Conservation (phyloP, 129 eudicot species). For the Tagetes patula region DNA sequence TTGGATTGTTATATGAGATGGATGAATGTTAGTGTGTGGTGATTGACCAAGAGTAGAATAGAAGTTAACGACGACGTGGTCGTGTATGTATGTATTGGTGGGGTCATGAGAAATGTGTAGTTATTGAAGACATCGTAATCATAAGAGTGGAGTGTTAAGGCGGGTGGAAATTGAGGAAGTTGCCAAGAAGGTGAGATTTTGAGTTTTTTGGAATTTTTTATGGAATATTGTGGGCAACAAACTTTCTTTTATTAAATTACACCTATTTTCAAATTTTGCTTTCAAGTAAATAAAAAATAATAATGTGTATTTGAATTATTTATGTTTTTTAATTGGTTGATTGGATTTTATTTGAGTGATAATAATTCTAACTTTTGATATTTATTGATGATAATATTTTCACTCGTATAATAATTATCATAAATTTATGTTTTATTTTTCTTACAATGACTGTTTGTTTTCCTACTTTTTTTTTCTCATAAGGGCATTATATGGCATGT, state of each 20-base stretch:
- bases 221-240: constrained; percentile 13
- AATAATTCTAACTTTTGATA: too few species aligned
- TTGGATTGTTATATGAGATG: not conserved
- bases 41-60: constrained; percentile 24
- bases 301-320: too few species aligned
- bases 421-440: too few species aligned
- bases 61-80: constrained; percentile 40
- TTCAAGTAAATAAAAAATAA: too few species aligned
- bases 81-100: constrained; percentile 15
- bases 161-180: constrained; percentile 34
- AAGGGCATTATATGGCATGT: too few species aligned
- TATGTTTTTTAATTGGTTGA: too few species aligned
- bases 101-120: constrained; percentile 23
- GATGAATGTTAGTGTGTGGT: constrained; percentile 17
- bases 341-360: too few species aligned
- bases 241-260: not conserved
- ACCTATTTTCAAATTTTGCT: not conserved
- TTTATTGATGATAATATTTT: too few species aligned
- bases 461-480: too few species aligned
- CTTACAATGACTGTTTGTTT: too few species aligned
- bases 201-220: not conserved
- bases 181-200: constrained; percentile 27
- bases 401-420: too few species aligned
- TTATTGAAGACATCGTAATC: constrained; percentile 28
- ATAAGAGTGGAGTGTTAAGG: constrained; percentile 29